Percentiles rank a stretch among this genome's conserved stretches.
These are phyloP conservation scores for Fusarium neocosmosporiellum DNA, from an alignment of 2,329 filamentous ascomycete species.

Conservation along the genomic window DNA sequence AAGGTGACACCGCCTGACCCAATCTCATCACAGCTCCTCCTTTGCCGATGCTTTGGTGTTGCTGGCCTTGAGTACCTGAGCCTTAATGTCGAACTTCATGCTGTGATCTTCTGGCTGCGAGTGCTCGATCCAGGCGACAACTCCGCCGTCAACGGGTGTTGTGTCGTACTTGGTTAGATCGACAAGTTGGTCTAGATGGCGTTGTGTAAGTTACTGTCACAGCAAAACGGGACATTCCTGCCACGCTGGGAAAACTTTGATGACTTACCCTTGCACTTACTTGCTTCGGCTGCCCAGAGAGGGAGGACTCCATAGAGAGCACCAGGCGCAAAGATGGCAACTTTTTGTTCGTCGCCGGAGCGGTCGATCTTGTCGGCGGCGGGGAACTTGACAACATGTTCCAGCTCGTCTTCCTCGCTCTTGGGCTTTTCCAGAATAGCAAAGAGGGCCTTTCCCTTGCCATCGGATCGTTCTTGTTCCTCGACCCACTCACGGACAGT, in stretches of 20 bases:
- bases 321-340: constrained; percentile 64
- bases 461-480: constrained; percentile 50
- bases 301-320: constrained; percentile 62
- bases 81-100: constrained; percentile 51
- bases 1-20: background rate
- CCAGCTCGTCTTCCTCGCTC: constrained; percentile 52
- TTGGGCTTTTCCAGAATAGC: constrained; percentile 55
- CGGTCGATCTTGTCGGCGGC: constrained; percentile 43
- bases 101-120: constrained; percentile 45
- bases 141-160: constrained; percentile 37
- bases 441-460: constrained; percentile 53
- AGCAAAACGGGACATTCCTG: background rate
- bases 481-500: constrained; percentile 61
- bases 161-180: constrained; percentile 46
- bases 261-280: constrained; percentile 55
- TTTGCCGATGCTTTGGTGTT: constrained; percentile 25
- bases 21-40: constrained; percentile 39
- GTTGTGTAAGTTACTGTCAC: constrained; percentile 3
- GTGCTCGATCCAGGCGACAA: constrained; percentile 47
- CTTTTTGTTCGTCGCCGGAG: constrained; percentile 47
- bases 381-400: constrained; percentile 49
- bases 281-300: constrained; percentile 59
- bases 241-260: background rate
- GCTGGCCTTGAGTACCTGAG: constrained; percentile 48
- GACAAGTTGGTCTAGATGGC: constrained; percentile 39